A percentile compares a stretch with the other conserved stretches of the same genome.
These are phyloP conservation scores for Boletus mariae DNA, from an alignment of 1,284 basidiomycete species.

Conservation along the genomic window DNA sequence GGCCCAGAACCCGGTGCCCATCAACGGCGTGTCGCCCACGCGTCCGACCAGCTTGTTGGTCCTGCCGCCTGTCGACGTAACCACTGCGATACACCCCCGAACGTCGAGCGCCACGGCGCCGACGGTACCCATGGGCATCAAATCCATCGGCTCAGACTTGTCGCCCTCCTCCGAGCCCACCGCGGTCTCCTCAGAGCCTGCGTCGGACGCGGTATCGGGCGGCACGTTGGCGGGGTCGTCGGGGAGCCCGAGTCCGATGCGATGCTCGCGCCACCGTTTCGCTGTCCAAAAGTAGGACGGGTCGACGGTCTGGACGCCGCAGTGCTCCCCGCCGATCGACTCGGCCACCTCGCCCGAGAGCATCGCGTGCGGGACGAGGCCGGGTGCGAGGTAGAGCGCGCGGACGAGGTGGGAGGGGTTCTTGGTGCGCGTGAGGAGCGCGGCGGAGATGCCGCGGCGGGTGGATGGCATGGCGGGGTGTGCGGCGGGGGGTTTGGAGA, in stretches of 20 bases:
- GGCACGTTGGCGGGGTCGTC: slow-evolving; percentile 51
- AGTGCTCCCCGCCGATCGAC: slow-evolving; percentile 43
- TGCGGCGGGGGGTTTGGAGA: slow-evolving; percentile 66
- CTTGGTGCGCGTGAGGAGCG: slow-evolving; percentile 62
- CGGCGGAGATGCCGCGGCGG: slow-evolving; percentile 60
- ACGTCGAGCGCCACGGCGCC: slow-evolving; percentile 79
- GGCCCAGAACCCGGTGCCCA: slow-evolving; percentile 80
- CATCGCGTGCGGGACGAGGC: slow-evolving; percentile 61
- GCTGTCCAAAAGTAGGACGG: slow-evolving; percentile 76
- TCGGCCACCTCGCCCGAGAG: slow-evolving; percentile 68
- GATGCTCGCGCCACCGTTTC: slow-evolving; percentile 70
- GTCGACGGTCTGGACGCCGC: slow-evolving; percentile 60
- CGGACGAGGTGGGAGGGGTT: slow-evolving; percentile 75
- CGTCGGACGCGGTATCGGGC: background rate
- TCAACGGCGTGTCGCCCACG: slow-evolving; percentile 76
- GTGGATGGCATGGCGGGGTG: slow-evolving; percentile 55
- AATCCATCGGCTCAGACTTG: slow-evolving; percentile 43
- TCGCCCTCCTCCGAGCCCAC: slow-evolving; percentile 5
- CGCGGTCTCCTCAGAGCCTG: background rate
- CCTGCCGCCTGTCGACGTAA: slow-evolving; percentile 77
- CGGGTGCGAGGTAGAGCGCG: slow-evolving; percentile 63
- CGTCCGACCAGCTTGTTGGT: slow-evolving; percentile 82
- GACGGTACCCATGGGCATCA: slow-evolving; percentile 72
- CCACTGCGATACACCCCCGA: slow-evolving; percentile 64
- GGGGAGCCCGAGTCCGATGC: slow-evolving; percentile 66